A percentile compares a stretch with the other conserved stretches of the same genome.
phyloP scores from a whole-genome alignment of 2,329 filamentous ascomycete genomes.

The Aspergillus costaricaensis region DNA sequence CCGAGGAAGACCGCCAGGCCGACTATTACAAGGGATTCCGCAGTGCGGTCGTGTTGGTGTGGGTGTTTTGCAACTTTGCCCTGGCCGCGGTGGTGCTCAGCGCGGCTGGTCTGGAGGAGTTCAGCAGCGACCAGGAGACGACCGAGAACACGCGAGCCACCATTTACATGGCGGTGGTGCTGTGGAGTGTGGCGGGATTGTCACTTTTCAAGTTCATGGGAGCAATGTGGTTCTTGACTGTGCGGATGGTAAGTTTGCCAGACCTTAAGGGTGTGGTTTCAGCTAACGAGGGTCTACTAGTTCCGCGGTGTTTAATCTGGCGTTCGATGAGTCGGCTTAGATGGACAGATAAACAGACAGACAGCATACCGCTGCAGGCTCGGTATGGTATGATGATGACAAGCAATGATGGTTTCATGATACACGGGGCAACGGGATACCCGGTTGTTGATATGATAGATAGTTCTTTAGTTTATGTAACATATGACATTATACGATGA shows the following conservation, averaged over 20 bases:
- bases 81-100: slow-evolving; percentile 84
- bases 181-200: slow-evolving; percentile 85
- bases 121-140: slow-evolving; percentile 50
- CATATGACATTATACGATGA: not conserved
- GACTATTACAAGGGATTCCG: slow-evolving; percentile 98
- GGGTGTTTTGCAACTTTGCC: slow-evolving; percentile 96
- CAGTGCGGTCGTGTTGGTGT: slow-evolving; percentile 84
- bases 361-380: slow-evolving; percentile 33
- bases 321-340: not conserved
- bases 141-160: slow-evolving; percentile 62
- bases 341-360: slow-evolving; percentile 1
- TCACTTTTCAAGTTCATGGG: slow-evolving; percentile 86
- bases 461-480: not conserved
- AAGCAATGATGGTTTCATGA: slow-evolving; percentile 14
- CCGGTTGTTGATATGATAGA: slow-evolving; percentile 9
- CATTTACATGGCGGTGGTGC: slow-evolving; percentile 81
- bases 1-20: slow-evolving; percentile 78
- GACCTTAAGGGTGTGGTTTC: not conserved
- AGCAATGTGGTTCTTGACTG: slow-evolving; percentile 87
- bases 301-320: slow-evolving; percentile 54
- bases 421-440: slow-evolving; percentile 14
- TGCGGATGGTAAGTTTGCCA: slow-evolving; percentile 71
- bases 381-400: slow-evolving; percentile 30
- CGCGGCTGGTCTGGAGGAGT: slow-evolving; percentile 75
- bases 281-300: slow-evolving; percentile 39